Percentiles rank a stretch among this genome's conserved stretches.
phyloP scores from a whole-genome alignment of 768 basidiomycete genomes.

The Zangia roseola region DNA sequence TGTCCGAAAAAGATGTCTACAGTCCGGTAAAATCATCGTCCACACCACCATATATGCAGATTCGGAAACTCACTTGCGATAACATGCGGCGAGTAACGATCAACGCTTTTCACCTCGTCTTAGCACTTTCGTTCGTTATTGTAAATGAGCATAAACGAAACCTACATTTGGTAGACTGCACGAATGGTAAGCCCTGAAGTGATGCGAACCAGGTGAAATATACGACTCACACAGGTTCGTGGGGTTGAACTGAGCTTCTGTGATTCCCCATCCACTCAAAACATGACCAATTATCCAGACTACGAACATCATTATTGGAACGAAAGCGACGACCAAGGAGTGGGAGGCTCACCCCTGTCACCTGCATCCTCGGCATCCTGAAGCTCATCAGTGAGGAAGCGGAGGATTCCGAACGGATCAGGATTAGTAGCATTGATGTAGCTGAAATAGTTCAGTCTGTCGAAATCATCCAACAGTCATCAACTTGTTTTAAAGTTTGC shows the following conservation, averaged over 20 bases:
- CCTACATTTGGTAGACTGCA: slow-evolving; percentile 48
- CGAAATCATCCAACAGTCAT: neutral
- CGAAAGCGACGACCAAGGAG: too few species aligned
- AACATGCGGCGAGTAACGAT: slow-evolving; percentile 51
- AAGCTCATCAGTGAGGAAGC: slow-evolving; percentile 51
- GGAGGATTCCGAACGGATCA: slow-evolving; percentile 48
- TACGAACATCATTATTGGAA: slow-evolving; percentile 10
- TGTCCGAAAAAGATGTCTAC: slow-evolving; percentile 72
- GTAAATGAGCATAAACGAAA: neutral
- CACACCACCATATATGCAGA: neutral
- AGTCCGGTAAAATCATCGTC: neutral
- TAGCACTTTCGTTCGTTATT: neutral
- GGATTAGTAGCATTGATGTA: slow-evolving; percentile 47
- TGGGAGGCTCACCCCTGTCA: slow-evolving; percentile 35
- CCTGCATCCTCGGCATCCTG: slow-evolving; percentile 50
- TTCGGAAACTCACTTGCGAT: slow-evolving; percentile 38
- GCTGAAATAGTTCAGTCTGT: slow-evolving; percentile 44
- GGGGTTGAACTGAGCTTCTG: slow-evolving; percentile 41
- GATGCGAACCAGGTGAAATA: neutral
- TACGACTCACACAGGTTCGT: slow-evolving; percentile 41
- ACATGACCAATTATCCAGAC: slow-evolving; percentile 55
- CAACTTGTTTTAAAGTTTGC: neutral
- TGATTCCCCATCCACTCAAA: slow-evolving; percentile 45
- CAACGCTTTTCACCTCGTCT: slow-evolving; percentile 27
- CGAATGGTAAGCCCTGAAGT: neutral